These are phyloP conservation scores for Geosmithia morbida DNA, from an alignment of 2,329 filamentous ascomycete species.

Conservation along the genomic window DNA sequence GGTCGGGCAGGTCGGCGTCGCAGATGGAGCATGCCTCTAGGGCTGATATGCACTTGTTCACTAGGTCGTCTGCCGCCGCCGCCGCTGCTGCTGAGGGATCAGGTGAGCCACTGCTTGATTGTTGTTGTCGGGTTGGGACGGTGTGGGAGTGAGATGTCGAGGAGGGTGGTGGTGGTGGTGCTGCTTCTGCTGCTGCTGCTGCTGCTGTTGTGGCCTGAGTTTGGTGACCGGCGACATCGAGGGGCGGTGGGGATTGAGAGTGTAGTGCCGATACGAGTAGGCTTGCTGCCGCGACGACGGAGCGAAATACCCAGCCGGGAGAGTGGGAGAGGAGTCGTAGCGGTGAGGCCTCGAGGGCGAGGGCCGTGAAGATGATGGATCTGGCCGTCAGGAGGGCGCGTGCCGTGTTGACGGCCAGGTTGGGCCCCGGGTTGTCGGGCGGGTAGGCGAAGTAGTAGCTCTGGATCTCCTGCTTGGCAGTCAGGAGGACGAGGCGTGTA, in stretches of 20 bases:
- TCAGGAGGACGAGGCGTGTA: conserved; percentile 31
- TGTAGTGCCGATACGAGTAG: conserved; percentile 30
- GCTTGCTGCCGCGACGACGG: conserved; percentile 28
- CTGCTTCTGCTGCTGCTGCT: background rate
- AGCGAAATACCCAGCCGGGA: conserved; percentile 33
- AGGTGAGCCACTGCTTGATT: background rate
- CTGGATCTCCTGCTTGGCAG: conserved; percentile 37
- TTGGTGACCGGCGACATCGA: conserved; percentile 16
- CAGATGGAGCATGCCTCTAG: conserved; percentile 27
- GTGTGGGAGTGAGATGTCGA: background rate
- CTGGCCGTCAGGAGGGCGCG: conserved; percentile 16
- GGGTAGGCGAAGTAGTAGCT: conserved; percentile 34
- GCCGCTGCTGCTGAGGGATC: background rate
- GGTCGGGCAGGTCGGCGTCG: conserved; percentile 32
- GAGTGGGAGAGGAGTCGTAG: conserved; percentile 26
- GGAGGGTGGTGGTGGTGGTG: background rate
- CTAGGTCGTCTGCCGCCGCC: background rate
- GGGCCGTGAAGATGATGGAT: conserved; percentile 25
- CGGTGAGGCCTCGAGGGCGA: conserved; percentile 24
- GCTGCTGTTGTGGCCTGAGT: background rate
- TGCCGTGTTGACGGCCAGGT: conserved; percentile 3
- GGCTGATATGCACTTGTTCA: conserved; percentile 13
- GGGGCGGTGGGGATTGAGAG: conserved; percentile 1
- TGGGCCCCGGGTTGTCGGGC: conserved; percentile 14
- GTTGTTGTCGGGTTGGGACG: background rate